Evolutionary conservation across 2,329 filamentous ascomycete genomes (phyloP), one percentile per base, ranked within the genome.

Genomic region (Blastomyces percursus): DNA sequence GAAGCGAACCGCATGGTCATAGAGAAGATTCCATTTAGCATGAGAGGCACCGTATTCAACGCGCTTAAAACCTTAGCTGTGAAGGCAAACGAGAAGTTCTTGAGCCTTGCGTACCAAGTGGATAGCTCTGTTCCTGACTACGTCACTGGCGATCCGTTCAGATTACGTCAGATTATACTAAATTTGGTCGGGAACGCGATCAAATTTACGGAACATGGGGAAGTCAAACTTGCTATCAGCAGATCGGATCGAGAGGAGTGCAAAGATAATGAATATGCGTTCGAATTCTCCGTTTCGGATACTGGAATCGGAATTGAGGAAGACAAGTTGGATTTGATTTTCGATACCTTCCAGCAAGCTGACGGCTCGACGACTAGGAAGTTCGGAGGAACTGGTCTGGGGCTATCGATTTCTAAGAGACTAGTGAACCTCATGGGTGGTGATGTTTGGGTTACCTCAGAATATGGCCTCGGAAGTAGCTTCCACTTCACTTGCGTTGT

Each of bases 321-420:
- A 67, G 92, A 97, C 77, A 97, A 97, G 79, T 84, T 97, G 61
- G 91, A 96, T 72, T 81, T 97, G 67, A 97, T 99, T 72, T 97
- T 99, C 76, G 94, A 97, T 77, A 97, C 93, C 0, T 97, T 97
- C 85, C 93, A 96, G 75, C 94, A 97, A 78, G 94, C 94, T 24
- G 94, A 97, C 73, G 93, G 93, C 46, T 96, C 92, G 42, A 97
- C 95, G 75, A 97, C 93, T 1, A 85, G 92, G 69, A 94, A 95
- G 73, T 97, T 97, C 74, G 93, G 93, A 70, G 93, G 93, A 69
- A 97, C 94, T 7, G 93, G 93, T 68, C 84, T 97, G 11, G 93
- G 93, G 68, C 78, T 97, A 32, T 96, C 93, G 19, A 97, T 97
- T 71, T 97, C 93, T 35, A 95, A 96, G 79, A 86, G 92, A 68